Evolutionary conservation across 1,284 basidiomycete species (phyloP), one percentile per base, ranked within the genome.

Genomic region (Xanthoconium separans): DNA sequence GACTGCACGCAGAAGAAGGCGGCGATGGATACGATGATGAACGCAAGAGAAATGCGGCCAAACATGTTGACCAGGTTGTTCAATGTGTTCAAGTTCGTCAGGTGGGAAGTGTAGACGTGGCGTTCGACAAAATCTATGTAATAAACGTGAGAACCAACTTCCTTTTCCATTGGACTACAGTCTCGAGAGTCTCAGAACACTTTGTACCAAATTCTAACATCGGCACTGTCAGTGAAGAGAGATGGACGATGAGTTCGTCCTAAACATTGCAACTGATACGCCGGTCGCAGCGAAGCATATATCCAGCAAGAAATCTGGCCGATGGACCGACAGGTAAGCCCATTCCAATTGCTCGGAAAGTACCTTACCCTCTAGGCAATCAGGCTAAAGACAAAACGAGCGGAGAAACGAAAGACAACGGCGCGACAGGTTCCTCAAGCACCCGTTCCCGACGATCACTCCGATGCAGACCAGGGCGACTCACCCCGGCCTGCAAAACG

Each of bases 311-410:
- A 92, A 89, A 65, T 85, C 87, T 27, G 89, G 90, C 7, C 76
- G 89, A 70, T 93, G 91, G 90, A 93, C 89, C 13, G 91, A 95
- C 63, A 81, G 91, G 92, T 88, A 60, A 57, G 77, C 72, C 4
- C 18, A 55, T 45, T 50, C 40, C 47, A 44, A 53, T 27, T 46
- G 48, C 16, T 2, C 24, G n/a, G 16, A 37, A 40, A 9, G 6
- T 4, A 12, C 15, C 16, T 36, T 36, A 36, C 36, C 36, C 16
- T 58, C 51, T 53, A 52, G 37, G 39, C 56, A 53, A 47, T 40
- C 58, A 90, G 87, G 66, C 64, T 88, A 55, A 89, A 89, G 74
- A 82, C 81, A 43, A 91, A 85, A 69, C 81, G 85, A 58, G 75
- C 77, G 47, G 75, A 77, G 46, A 89, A 89, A 70, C 79, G 86